These are phyloP conservation scores for Ganoderma leucocontextum DNA, from an alignment of 1,284 basidiomycete genomes.

Conservation along the genomic window DNA sequence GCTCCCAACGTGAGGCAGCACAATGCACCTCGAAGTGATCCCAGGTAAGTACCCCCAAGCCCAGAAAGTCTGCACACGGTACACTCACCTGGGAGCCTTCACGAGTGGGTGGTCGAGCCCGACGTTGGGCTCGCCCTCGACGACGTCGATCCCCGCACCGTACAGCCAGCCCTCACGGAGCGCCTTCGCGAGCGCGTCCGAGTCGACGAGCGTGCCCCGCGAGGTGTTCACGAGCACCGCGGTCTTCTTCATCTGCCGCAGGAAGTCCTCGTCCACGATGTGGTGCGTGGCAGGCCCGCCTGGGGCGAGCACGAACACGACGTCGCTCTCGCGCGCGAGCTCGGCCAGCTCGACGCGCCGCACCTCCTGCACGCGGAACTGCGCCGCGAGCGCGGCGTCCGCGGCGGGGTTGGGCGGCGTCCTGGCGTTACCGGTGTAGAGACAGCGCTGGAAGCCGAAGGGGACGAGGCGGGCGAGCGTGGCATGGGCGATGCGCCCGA, in stretches of 20 bases:
- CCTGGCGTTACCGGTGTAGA: conserved; percentile 69
- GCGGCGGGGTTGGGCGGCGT: conserved; percentile 54
- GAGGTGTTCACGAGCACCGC: conserved; percentile 84
- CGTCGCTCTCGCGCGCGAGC: conserved; percentile 80
- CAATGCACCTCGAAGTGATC: conserved; percentile 62
- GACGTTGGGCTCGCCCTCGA: conserved; percentile 91
- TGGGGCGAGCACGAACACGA: conserved; percentile 86
- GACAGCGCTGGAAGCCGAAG: conserved; percentile 76
- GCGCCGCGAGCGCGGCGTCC: conserved; percentile 59
- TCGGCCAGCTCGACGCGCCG: conserved; percentile 68
- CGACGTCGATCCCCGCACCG: conserved; percentile 93
- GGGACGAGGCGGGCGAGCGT: conserved; percentile 80
- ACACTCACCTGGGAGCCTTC: conserved; percentile 70
- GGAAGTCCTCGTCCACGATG: conserved; percentile 75
- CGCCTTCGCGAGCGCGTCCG: conserved; percentile 85
- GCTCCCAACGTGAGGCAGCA: conserved; percentile 92
- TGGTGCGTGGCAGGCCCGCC: conserved; percentile 79
- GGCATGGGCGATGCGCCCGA: conserved; percentile 90
- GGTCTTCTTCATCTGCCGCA: conserved; percentile 86
- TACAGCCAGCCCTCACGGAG: conserved; percentile 82
- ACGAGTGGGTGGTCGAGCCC: conserved; percentile 81
- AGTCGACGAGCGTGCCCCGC: conserved; percentile 88
- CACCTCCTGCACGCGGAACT: conserved; percentile 61
- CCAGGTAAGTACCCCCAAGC: background rate
- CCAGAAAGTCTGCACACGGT: conserved; percentile 1